These are phyloP conservation scores for Nicotiana undulata DNA, from an alignment of 257 asterid species.

Conservation along the genomic window DNA sequence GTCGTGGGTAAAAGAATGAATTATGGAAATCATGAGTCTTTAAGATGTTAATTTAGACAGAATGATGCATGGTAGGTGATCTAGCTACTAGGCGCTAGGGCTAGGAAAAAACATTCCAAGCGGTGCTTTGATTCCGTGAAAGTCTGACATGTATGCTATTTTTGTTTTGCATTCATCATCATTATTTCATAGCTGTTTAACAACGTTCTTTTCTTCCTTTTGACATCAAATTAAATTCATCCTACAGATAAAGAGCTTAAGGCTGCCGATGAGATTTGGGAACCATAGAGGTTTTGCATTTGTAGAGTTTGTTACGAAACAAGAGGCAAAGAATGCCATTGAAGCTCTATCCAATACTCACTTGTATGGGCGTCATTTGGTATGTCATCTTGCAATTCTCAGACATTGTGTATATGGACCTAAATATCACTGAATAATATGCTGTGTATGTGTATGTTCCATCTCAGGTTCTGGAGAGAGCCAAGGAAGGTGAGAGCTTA, in stretches of 20 bases:
- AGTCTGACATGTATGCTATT: not conserved
- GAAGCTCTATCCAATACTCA: slow-evolving; percentile 77
- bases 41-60: not conserved
- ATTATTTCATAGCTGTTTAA: not conserved
- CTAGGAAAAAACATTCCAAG: not conserved
- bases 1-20: not conserved
- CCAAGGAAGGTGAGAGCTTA: slow-evolving; percentile 91
- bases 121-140: not conserved
- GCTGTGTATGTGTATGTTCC: slow-evolving; percentile 10
- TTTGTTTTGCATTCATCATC: not conserved
- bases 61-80: not conserved
- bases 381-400: slow-evolving; percentile 22
- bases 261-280: slow-evolving; percentile 72
- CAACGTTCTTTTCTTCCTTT: not conserved
- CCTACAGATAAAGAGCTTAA: slow-evolving; percentile 71
- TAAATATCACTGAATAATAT: not conserved
- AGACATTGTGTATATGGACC: not conserved
- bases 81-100: not conserved
- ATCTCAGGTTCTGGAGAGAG: slow-evolving; percentile 83
- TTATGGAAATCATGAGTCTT: not conserved
- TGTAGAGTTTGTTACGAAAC: slow-evolving; percentile 78
- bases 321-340: slow-evolving; percentile 85
- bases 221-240: not conserved
- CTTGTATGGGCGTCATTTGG: slow-evolving; percentile 98
- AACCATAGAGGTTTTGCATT: slow-evolving; percentile 94